Evolutionary conservation across 192 early-diverging fungal species (phyloP).

Genomic region (Backusella morwellensis): DNA sequence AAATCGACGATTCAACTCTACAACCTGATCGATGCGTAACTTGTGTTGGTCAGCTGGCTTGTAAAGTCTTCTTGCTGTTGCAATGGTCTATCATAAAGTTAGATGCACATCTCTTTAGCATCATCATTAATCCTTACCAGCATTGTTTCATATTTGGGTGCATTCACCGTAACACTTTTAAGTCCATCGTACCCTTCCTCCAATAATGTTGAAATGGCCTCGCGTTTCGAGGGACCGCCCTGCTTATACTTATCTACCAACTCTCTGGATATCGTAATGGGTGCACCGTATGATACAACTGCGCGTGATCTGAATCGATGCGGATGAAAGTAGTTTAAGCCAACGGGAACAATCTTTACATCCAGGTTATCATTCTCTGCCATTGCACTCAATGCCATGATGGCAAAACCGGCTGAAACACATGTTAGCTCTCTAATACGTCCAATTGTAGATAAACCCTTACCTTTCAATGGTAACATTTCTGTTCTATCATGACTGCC

Average conservation of each 20-base stretch:
- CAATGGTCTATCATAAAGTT: conserved; percentile 57
- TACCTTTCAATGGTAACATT: conserved; percentile 92
- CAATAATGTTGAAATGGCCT: conserved; percentile 75
- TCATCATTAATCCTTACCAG: conserved; percentile 47
- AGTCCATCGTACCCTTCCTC: conserved; percentile 71
- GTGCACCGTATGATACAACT: conserved; percentile 91
- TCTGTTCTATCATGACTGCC: conserved; percentile 95
- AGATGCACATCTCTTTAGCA: background rate
- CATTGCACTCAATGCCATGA: conserved; percentile 89
- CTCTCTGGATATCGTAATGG: conserved; percentile 73
- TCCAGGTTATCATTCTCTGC: conserved; percentile 75
- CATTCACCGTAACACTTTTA: conserved; percentile 86
- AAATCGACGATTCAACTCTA: conserved; percentile 90
- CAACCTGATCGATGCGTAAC: conserved; percentile 77
- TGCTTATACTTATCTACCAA: conserved; percentile 77
- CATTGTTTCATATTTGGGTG: conserved; percentile 88
- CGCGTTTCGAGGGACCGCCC: conserved; percentile 79
- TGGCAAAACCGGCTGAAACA: conserved; percentile 62
- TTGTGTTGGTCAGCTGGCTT: conserved; percentile 75
- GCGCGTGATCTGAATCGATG: conserved; percentile 92
- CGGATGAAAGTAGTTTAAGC: conserved; percentile 94
- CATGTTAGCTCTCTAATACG: background rate
- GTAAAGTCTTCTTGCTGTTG: conserved; percentile 90
- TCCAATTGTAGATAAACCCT: background rate
- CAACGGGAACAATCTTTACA: conserved; percentile 87